Evolutionary conservation across 805 yeast genomes (phyloP).

Genomic region (Cyberlindnera maclurae): DNA sequence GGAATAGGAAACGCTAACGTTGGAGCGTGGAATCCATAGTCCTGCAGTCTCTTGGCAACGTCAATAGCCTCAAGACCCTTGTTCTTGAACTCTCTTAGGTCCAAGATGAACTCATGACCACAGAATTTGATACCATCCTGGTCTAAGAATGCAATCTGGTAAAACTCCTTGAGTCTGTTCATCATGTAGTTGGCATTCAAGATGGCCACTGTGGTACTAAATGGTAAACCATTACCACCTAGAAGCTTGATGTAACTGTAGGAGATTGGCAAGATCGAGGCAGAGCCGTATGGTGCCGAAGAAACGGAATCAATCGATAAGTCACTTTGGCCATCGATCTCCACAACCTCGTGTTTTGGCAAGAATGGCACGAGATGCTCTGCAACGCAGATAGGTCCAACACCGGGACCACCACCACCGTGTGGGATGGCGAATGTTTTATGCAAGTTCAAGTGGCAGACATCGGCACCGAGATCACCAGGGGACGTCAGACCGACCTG

Average conservation of each 20-base stretch:
- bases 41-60: conserved; percentile 94
- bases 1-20: conserved; percentile 99
- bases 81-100: conserved; percentile 75
- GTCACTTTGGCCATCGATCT: conserved; percentile 33
- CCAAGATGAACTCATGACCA: conserved; percentile 95
- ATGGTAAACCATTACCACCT: conserved; percentile 80
- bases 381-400: conserved; percentile 94
- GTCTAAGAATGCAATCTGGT: conserved; percentile 69
- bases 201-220: conserved; percentile 85
- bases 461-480: conserved; percentile 97
- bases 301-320: conserved; percentile 69
- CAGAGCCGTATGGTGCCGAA: conserved; percentile 95
- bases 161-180: conserved; percentile 62
- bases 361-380: conserved; percentile 71
- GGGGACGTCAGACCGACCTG: conserved; percentile 97
- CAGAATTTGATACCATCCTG: conserved; percentile 61
- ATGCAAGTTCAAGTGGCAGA: conserved; percentile 93
- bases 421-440: conserved; percentile 97
- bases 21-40: conserved; percentile 98
- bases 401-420: conserved; percentile 99
- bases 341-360: conserved; percentile 66
- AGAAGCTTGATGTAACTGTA: conserved; percentile 92
- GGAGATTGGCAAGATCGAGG: conserved; percentile 86
- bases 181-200: conserved; percentile 96
- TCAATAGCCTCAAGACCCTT: conserved; percentile 89